These are phyloP conservation scores for Serendipita sp. DNA, from an alignment of 768 basidiomycete species.

Conservation along the genomic window DNA sequence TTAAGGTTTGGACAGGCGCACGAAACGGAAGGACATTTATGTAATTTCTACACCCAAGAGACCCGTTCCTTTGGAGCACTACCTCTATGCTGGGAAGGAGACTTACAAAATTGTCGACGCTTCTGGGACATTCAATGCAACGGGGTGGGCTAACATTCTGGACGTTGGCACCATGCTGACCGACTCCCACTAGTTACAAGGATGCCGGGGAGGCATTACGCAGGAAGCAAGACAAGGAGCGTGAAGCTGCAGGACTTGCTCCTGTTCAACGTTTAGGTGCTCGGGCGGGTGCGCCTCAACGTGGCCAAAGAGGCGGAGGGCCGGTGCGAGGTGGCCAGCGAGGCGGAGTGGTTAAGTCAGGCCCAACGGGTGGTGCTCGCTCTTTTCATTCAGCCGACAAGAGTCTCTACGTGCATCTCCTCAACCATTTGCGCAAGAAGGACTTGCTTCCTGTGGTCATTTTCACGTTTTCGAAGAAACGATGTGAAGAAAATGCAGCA, in stretches of 20 bases:
- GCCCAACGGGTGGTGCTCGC: constrained; percentile 32
- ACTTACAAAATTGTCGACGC: constrained; percentile 85
- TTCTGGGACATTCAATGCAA: constrained; percentile 40
- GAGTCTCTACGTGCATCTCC: constrained; percentile 84
- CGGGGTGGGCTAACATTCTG: background rate
- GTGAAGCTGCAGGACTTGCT: constrained; percentile 83
- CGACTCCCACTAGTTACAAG: constrained; percentile 46
- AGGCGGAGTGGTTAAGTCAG: constrained; percentile 17
- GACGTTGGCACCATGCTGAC: constrained; percentile 5
- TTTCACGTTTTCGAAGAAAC: constrained; percentile 93
- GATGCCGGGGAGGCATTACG: constrained; percentile 75
- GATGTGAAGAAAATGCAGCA: constrained; percentile 89
- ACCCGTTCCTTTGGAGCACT: constrained; percentile 94
- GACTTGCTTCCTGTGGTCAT: constrained; percentile 82
- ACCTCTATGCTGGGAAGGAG: constrained; percentile 85
- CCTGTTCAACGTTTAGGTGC: constrained; percentile 76
- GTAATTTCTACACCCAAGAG: constrained; percentile 94
- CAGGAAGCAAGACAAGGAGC: constrained; percentile 94
- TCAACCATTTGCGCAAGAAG: constrained; percentile 74
- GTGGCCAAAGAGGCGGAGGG: constrained; percentile 31
- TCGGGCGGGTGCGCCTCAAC: constrained; percentile 44
- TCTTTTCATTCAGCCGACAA: constrained; percentile 64
- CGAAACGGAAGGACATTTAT: constrained; percentile 98
- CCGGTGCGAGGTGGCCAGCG: constrained; percentile 25
- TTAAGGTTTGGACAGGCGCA: constrained; percentile 43